Evolutionary conservation across 495 filamentous ascomycete species (phyloP).

Genomic region (Tetracladium setigerum): DNA sequence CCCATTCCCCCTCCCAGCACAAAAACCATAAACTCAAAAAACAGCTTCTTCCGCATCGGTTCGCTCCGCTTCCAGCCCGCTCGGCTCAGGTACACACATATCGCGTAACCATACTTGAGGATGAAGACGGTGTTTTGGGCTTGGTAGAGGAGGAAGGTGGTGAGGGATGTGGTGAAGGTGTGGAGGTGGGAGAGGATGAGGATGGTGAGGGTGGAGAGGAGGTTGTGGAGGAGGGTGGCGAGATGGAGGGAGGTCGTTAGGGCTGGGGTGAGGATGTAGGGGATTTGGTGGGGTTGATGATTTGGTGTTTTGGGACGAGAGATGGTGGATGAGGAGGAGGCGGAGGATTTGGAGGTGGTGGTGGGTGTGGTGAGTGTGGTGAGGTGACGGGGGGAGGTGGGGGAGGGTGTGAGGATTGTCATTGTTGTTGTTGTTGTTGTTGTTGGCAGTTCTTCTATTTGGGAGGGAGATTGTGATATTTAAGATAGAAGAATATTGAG

Average conservation of each 20-base stretch:
- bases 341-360: background rate
- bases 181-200: constrained; percentile 7
- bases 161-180: constrained; percentile 3
- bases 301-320: too few relatives aligned
- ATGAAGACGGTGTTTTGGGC: constrained; percentile 1
- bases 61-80: constrained; percentile 12
- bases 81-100: background rate
- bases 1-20: constrained; percentile 15
- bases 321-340: background rate
- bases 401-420: background rate
- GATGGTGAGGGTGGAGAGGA: constrained; percentile 2
- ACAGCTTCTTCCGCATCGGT: constrained; percentile 11
- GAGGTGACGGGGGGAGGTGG: background rate
- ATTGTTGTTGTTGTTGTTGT: background rate
- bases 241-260: background rate
- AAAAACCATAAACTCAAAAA: constrained; percentile 15
- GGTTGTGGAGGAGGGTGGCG: constrained; percentile 3
- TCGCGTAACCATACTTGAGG: background rate
- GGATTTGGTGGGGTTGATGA: constrained; percentile 1
- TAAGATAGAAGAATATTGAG: too few relatives aligned
- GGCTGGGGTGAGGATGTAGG: too few relatives aligned
- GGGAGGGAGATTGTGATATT: too few relatives aligned
- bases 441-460: too few relatives aligned
- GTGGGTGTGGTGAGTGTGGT: background rate
- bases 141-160: constrained; percentile 4